phyloP scores from a whole-genome alignment of 2,329 filamentous ascomycete species.

The Colletotrichum endophyticum region DNA sequence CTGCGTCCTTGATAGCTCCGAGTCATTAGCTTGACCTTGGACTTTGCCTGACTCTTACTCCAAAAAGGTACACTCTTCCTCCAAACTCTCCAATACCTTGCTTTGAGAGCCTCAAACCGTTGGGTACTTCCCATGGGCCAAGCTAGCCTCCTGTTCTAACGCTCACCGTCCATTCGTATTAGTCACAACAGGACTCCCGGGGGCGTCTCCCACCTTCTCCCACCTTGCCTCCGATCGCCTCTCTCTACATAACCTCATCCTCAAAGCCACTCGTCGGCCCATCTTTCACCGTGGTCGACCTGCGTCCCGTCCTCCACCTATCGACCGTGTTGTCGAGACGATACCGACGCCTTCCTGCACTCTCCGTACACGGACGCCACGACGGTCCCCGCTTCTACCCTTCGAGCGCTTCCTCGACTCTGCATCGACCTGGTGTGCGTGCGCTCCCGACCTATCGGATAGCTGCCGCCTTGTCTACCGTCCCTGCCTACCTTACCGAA shows the following conservation, averaged over 20 bases:
- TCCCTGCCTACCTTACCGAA: slow-evolving; percentile 30
- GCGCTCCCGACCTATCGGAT: slow-evolving; percentile 32
- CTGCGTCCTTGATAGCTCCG: slow-evolving; percentile 13
- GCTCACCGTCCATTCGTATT: slow-evolving; percentile 15
- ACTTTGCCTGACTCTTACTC: slow-evolving; percentile 13
- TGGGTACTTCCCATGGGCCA: background rate
- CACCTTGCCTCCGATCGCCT: background rate
- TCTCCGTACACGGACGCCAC: slow-evolving; percentile 9
- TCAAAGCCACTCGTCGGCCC: background rate
- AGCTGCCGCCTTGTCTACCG: slow-evolving; percentile 28
- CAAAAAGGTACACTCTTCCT: slow-evolving; percentile 11
- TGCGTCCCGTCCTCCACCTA: background rate
- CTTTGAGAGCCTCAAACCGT: slow-evolving; percentile 12
- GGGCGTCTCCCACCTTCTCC: background rate
- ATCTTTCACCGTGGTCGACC: background rate
- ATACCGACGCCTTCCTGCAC: slow-evolving; percentile 1
- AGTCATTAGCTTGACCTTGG: slow-evolving; percentile 27
- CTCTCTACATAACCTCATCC: background rate
- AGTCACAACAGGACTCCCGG: slow-evolving; percentile 10
- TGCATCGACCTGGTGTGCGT: slow-evolving; percentile 10
- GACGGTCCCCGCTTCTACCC: slow-evolving; percentile 10
- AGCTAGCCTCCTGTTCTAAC: slow-evolving; percentile 7
- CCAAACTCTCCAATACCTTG: background rate
- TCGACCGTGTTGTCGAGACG: background rate
- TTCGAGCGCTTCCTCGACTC: slow-evolving; percentile 8